Evolutionary conservation across 73 alveolate genomes (phyloP).

Genomic region (Paramecium bursaria): DNA sequence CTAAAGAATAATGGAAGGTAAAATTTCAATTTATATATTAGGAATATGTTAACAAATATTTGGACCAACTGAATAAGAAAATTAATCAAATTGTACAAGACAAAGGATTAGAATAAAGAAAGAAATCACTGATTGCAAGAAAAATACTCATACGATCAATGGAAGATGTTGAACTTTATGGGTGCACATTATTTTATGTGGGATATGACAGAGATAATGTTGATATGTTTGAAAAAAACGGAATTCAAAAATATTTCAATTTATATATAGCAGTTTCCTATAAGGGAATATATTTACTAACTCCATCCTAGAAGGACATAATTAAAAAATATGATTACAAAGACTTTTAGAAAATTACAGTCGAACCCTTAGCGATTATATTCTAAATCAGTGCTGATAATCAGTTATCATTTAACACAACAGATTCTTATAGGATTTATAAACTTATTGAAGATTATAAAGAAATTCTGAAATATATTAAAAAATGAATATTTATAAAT

Average conservation of each 20-base stretch:
- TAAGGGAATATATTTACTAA: neutral
- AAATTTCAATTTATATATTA: too few relatives aligned
- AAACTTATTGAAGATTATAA: neutral
- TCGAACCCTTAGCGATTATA: neutral
- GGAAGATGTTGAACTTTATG: neutral
- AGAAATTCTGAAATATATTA: neutral
- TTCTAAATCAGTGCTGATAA: neutral
- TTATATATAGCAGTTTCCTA: neutral
- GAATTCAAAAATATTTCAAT: too few relatives aligned
- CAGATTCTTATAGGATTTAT: neutral
- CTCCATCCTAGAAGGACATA: neutral
- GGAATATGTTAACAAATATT: too few relatives aligned
- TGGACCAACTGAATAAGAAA: neutral
- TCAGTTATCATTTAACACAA: neutral
- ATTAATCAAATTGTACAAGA: too few relatives aligned
- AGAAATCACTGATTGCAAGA: too few relatives aligned
- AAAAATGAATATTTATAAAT: neutral
- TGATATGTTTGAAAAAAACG: neutral
- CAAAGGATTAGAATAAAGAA: neutral
- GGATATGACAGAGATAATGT: neutral
- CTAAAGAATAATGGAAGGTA: neutral
- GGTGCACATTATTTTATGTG: neutral
- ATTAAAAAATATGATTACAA: neutral
- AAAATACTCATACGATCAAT: too few relatives aligned
- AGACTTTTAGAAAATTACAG: too few relatives aligned